Base-by-base conservation (phyloP, 495 filamentous ascomycete genomes). In the Neurospora sp. region DNA sequence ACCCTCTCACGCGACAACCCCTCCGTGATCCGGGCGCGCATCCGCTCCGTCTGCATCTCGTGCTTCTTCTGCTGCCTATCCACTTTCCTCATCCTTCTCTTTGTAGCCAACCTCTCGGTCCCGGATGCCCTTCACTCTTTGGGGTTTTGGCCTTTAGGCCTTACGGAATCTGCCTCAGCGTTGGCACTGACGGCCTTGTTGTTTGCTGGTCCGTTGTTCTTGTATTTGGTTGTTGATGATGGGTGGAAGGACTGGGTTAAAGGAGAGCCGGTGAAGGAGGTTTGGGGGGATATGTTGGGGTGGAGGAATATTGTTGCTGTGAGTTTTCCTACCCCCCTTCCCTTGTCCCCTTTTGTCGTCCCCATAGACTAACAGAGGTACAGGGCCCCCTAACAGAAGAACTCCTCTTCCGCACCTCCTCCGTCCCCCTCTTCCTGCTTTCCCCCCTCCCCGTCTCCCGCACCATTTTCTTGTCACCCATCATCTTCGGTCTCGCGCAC, bases 401-500 rank as follows among this genome's bases (percentile, higher is more conserved):
- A 81, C 78, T 97, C 70, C 91, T 98, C 79, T 99, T 97, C 84
- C 93, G 96, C 80, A 92, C 92, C 3, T 88, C 91, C 69, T 88
- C 96, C 66, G 85, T 97, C 70, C 92, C 94, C 7, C 85, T 97
- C 4, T 90, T 97, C 79, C 82, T 97, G 6, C 82, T 95, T n/a
- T 88, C 94, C n/a, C 86, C 86, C 39, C 81, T 87, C 8, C 83
- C 88, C 4, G 81, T 89, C 3, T 81, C 81, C 0, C 84, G 82
- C 5, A 90, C 92, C 75, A 86, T 97, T 77, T 93, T 96, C 81
- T 80, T 93, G 9, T 90, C 92, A 0, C 96, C 96, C 3, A 82
- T 98, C 11, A 92, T 97, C 82, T 99, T 99, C 80, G 96, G 96
- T 72, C 92, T 99, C 70, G 93, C 94, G 12, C 96, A 99, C 83